Percentiles rank a stretch among this genome's conserved stretches.
These are phyloP conservation scores for Plasmodium chabaudi DNA, from an alignment of 169 alveolate genomes.

Conservation along the genomic window DNA sequence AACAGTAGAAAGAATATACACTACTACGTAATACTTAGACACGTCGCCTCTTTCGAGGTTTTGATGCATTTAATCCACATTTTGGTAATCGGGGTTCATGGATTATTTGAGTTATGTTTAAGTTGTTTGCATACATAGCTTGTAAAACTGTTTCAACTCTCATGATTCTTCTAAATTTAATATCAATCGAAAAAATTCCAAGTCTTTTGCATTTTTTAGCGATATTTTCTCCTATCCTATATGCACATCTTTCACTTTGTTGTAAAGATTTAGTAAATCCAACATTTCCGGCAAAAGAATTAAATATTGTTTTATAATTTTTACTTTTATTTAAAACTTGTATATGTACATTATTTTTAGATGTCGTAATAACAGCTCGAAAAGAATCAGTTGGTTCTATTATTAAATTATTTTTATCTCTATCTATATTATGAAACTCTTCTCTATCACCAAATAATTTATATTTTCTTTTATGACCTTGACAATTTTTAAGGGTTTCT, in stretches of 20 bases:
- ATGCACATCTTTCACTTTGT: slow-evolving; percentile 88
- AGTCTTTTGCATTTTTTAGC: slow-evolving; percentile 91
- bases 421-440: slow-evolving; percentile 91
- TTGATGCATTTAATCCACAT: slow-evolving; percentile 87
- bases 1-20: too few relatives aligned
- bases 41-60: slow-evolving; percentile 89
- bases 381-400: slow-evolving; percentile 90
- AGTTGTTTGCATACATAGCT: slow-evolving; percentile 90
- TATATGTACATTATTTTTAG: slow-evolving; percentile 90
- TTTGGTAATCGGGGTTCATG: slow-evolving; percentile 91
- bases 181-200: slow-evolving; percentile 87
- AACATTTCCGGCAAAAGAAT: slow-evolving; percentile 90
- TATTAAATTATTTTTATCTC: slow-evolving; percentile 86
- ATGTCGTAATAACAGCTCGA: slow-evolving; percentile 85
- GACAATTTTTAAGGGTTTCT: slow-evolving; percentile 75
- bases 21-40: slow-evolving; percentile 73
- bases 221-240: slow-evolving; percentile 89
- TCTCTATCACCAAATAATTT: slow-evolving; percentile 73
- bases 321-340: slow-evolving; percentile 87
- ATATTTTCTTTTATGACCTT: slow-evolving; percentile 72
- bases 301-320: slow-evolving; percentile 86
- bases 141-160: slow-evolving; percentile 88
- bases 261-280: slow-evolving; percentile 88
- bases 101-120: slow-evolving; percentile 85
- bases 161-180: slow-evolving; percentile 88